Base-by-base conservation (phyloP, 768 basidiomycete genomes). In the Hygrophorus pudorinus region DNA sequence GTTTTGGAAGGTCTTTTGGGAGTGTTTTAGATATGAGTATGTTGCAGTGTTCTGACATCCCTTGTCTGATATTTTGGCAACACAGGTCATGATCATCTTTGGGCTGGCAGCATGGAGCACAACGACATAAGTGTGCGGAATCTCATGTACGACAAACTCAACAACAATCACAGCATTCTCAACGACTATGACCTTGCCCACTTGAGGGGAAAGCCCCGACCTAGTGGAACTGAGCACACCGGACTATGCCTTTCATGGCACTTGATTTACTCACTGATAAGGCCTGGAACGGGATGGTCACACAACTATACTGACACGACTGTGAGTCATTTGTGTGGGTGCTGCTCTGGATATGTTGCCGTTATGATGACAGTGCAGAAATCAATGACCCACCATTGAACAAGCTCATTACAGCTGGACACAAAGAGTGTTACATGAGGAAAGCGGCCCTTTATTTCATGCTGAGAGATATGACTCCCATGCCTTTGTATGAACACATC, bases 221-320 rank as follows among this genome's bases (percentile, higher is more conserved):
- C 31, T 1, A 17, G 17, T 36, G 46, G 46, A 13, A 21, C 32
- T 16, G 46, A 60, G 30, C 55, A 51, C 34, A 59, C 59, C 2
- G 60, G 59, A 62, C 61, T 5, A 42, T 56, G 1, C 58, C 56
- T 4, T 61, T 60, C 47, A 60, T 59, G 60, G 57, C 62, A 16
- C 10, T 41, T 8, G 57, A 59, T 24, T 57, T 64, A 4, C 45
- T 62, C 29, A 16, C 34, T 3, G 42, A 40, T 12, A 11, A 1
- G 4, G 20, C 20, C 27, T 44, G 42, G 46, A 13, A 2, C 13
- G 46, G 46, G 0, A 47, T 36, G 44, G 33, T 12, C n/a, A n/a
- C n/a, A n/a, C n/a, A n/a, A n/a, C n/a, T n/a, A n/a, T n/a, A n/a
- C n/a, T n/a, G n/a, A n/a, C 46, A 47, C 24, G 46, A 47, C 30